Percentiles rank a stretch among this genome's conserved stretches.
Conservation (phyloP, 2,329 filamentous ascomycete species). For the Talaromyces atroroseus region DNA sequence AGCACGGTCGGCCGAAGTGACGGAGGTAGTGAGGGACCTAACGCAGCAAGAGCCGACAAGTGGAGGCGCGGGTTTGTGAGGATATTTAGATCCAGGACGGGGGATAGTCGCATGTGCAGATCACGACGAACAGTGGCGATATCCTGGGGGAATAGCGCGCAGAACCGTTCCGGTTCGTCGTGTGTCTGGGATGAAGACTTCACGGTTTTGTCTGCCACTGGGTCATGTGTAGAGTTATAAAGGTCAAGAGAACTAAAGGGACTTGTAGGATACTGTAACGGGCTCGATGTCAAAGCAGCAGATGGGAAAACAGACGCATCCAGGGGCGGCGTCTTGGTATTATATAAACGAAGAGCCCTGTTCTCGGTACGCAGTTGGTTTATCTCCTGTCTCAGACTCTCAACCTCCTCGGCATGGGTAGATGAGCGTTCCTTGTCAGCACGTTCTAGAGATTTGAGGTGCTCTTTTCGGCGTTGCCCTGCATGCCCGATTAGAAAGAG, state of each 20-base stretch:
- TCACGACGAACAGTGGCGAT: conserved; percentile 30
- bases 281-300: conserved; percentile 5
- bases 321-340: conserved; percentile 27
- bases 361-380: conserved; percentile 38
- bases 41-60: conserved; percentile 23
- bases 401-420: conserved; percentile 38
- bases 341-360: conserved; percentile 26
- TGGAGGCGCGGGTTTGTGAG: conserved; percentile 31
- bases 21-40: conserved; percentile 29
- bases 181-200: background rate
- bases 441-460: conserved; percentile 40
- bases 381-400: conserved; percentile 37
- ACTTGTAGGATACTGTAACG: conserved; percentile 18
- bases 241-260: conserved; percentile 15
- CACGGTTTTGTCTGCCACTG: background rate
- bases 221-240: conserved; percentile 1
- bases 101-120: conserved; percentile 31
- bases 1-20: conserved; percentile 34
- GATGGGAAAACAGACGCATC: conserved; percentile 18
- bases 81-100: conserved; percentile 27
- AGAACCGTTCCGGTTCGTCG: conserved; percentile 7
- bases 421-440: conserved; percentile 36
- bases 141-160: conserved; percentile 29
- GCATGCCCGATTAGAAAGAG: background rate
- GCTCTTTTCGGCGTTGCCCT: conserved; percentile 42